A percentile compares a stretch with the other conserved stretches of the same genome.
Conservation (phyloP, 129 eudicot genomes). For the Chrysanthemum seticuspe region DNA sequence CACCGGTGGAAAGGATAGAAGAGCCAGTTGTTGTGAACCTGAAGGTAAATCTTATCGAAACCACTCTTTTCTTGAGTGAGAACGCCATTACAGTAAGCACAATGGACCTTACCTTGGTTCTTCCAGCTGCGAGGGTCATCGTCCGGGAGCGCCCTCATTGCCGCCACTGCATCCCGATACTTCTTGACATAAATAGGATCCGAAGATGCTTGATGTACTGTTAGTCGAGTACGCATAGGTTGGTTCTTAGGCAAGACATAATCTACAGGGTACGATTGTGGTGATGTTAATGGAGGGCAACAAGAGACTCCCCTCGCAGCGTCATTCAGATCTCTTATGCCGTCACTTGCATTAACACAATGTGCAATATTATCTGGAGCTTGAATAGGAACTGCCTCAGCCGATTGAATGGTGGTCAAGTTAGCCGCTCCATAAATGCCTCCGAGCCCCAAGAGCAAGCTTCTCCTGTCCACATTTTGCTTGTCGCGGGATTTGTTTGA, state of each 20-base stretch:
- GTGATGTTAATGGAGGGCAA: constrained; percentile 27
- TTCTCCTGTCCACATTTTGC: constrained; percentile 13
- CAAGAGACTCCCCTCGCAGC: constrained; percentile 18
- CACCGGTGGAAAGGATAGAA: constrained; percentile 5
- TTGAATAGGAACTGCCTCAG: constrained; percentile 5
- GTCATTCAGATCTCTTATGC: neutral
- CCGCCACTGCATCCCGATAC: constrained; percentile 29
- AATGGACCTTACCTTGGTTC: neutral
- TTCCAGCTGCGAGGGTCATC: neutral
- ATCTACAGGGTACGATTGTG: neutral
- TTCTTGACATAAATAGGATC: constrained; percentile 21
- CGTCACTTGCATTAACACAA: neutral
- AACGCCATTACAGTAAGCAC: constrained; percentile 6
- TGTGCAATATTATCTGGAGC: constrained; percentile 18
- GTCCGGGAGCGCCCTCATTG: constrained; percentile 1
- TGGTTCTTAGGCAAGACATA: constrained; percentile 12
- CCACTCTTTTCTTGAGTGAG: neutral
- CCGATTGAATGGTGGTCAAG: neutral
- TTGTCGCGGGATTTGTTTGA: neutral
- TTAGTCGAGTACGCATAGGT: constrained; percentile 2
- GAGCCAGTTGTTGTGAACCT: neutral
- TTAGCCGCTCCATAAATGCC: constrained; percentile 17
- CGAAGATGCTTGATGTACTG: constrained; percentile 2
- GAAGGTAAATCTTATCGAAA: neutral
- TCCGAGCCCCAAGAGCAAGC: constrained; percentile 23